phyloP scores from a whole-genome alignment of 2,329 filamentous ascomycete species.

The Zasmidium angulare region DNA sequence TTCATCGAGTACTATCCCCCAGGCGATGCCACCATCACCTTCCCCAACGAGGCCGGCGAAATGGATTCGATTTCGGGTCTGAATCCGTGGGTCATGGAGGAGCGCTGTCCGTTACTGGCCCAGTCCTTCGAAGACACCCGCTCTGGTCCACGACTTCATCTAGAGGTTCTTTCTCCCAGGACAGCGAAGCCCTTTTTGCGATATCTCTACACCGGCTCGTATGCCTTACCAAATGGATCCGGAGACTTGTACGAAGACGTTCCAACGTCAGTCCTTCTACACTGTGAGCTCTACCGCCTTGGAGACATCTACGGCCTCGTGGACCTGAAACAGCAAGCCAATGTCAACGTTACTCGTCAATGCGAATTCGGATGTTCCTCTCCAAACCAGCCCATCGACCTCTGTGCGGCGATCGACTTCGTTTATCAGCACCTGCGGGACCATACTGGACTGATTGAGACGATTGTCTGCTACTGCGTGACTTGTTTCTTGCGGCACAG shows the following conservation, averaged over 20 bases:
- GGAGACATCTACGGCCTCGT: slow-evolving; percentile 42
- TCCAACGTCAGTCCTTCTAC: slow-evolving; percentile 39
- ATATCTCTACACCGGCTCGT: slow-evolving; percentile 43
- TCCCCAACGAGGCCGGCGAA: slow-evolving; percentile 33
- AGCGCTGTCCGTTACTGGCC: slow-evolving; percentile 41
- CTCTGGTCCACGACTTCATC: slow-evolving; percentile 35
- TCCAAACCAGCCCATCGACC: slow-evolving; percentile 39
- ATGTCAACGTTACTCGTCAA: slow-evolving; percentile 40
- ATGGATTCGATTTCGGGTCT: slow-evolving; percentile 38
- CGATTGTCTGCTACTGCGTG: slow-evolving; percentile 46
- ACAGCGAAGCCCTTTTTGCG: slow-evolving; percentile 41
- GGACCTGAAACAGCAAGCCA: slow-evolving; percentile 40
- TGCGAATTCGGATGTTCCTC: slow-evolving; percentile 41
- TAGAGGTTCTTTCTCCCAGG: slow-evolving; percentile 38
- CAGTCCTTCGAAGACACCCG: slow-evolving; percentile 40
- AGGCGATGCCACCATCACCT: slow-evolving; percentile 32
- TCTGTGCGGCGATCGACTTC: slow-evolving; percentile 41
- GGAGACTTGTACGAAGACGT: slow-evolving; percentile 30
- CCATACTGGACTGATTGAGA: slow-evolving; percentile 37
- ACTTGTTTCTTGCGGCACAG: slow-evolving; percentile 44
- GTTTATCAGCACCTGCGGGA: slow-evolving; percentile 30
- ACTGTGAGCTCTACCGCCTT: slow-evolving; percentile 43
- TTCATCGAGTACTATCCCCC: slow-evolving; percentile 23
- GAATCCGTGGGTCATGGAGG: slow-evolving; percentile 33
- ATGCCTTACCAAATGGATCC: slow-evolving; percentile 28